Base-by-base conservation (phyloP, 495 filamentous ascomycete species). In the Aspergillus olivimuriae region DNA sequence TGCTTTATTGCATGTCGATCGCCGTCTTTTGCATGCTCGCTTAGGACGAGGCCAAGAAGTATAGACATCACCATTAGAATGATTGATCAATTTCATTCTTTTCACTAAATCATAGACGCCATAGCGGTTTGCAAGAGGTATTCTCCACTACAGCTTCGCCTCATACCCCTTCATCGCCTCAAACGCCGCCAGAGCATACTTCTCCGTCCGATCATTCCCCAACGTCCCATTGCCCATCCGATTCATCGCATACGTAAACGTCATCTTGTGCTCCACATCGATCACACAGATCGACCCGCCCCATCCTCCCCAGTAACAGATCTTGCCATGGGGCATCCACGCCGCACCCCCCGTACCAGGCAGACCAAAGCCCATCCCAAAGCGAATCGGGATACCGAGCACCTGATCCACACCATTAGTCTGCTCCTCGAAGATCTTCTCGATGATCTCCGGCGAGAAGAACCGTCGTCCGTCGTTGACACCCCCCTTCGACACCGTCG, bases 41-140 rank as follows among this genome's bases (percentile, higher is more conserved):
- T n/a, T n/a, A n/a, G n/a, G n/a, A n/a, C n/a, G n/a, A n/a, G n/a
- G n/a, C n/a, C n/a, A n/a, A n/a, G n/a, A n/a, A n/a, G n/a, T n/a
- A n/a, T n/a, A n/a, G n/a, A n/a, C n/a, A n/a, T n/a, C n/a, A n/a
- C n/a, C n/a, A n/a, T n/a, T n/a, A n/a, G n/a, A n/a, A n/a, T n/a
- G n/a, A n/a, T n/a, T n/a, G n/a, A n/a, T n/a, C n/a, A n/a, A n/a
- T n/a, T n/a, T n/a, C n/a, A n/a, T n/a, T n/a, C n/a, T n/a, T n/a
- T n/a, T n/a, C n/a, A n/a, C n/a, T 38, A 37, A 46, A 66, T 65
- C 62, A 58, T 66, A 58, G 32, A 62, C 65, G 11, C 71, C 71
- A n/a, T 66, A 73, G 51, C 71, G 74, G 44, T 74, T 76, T 30
- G 71, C 71, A 20, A 76, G 62, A 24, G 60, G 46, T 1, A 73